Evolutionary conservation across 1,284 basidiomycete genomes (phyloP).

Genomic region (Marasmius oreades): DNA sequence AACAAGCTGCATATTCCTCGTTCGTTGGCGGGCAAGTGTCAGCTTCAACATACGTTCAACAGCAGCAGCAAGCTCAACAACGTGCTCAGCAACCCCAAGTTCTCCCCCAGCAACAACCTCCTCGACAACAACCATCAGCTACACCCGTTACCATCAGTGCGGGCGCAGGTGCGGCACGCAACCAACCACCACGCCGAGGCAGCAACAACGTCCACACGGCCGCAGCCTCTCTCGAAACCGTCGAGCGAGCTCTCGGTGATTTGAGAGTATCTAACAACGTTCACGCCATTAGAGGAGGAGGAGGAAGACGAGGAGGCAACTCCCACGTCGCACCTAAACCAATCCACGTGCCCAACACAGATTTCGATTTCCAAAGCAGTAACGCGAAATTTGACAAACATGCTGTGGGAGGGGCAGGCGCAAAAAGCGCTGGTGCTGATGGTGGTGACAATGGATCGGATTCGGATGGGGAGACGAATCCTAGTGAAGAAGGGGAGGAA

Average conservation of each 20-base stretch:
- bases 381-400: slow-evolving; percentile 75
- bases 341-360: slow-evolving; percentile 61
- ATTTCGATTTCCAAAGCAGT: slow-evolving; percentile 73
- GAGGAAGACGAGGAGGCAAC: slow-evolving; percentile 27
- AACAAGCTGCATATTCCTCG: slow-evolving; percentile 20
- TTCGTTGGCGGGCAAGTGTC: slow-evolving; percentile 6
- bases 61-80: slow-evolving; percentile 22
- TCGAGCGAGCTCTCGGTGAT: slow-evolving; percentile 77
- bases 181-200: slow-evolving; percentile 14
- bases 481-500: slow-evolving; percentile 26
- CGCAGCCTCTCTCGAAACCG: slow-evolving; percentile 70
- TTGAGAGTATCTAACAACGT: slow-evolving; percentile 49
- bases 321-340: slow-evolving; percentile 24
- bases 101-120: not conserved
- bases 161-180: not conserved
- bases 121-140: slow-evolving; percentile 7
- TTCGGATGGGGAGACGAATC: slow-evolving; percentile 23
- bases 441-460: slow-evolving; percentile 14
- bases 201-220: slow-evolving; percentile 45
- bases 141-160: slow-evolving; percentile 1
- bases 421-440: slow-evolving; percentile 22
- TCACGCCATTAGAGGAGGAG: slow-evolving; percentile 37
- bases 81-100: slow-evolving; percentile 19
- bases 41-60: slow-evolving; percentile 18
- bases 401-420: slow-evolving; percentile 7